A percentile compares a stretch with the other conserved stretches of the same genome.
phyloP scores from a whole-genome alignment of 805 yeast genomes.

The Danielia reshetovae region DNA sequence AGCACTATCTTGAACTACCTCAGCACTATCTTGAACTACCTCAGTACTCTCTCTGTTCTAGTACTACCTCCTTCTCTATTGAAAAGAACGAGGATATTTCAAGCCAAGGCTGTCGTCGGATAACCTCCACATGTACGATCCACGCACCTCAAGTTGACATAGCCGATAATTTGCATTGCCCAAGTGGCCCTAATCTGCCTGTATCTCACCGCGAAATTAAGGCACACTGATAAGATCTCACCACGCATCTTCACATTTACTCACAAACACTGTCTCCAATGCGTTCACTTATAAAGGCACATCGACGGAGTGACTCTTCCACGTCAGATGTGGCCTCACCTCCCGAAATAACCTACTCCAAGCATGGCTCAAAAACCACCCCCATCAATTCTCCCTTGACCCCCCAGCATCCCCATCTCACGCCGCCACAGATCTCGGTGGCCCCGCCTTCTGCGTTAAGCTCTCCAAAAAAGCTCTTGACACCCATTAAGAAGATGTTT shows the following conservation, averaged over 20 bases:
- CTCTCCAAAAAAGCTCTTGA: constrained; percentile 36
- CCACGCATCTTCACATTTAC: neutral
- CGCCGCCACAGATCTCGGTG: constrained; percentile 11
- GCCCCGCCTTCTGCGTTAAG: constrained; percentile 8
- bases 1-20: no score
- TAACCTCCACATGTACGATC: no score
- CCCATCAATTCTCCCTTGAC: constrained; percentile 4
- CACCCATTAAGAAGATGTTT: constrained; percentile 34
- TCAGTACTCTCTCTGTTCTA: no score
- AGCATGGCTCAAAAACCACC: constrained; percentile 1
- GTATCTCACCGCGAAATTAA: no score
- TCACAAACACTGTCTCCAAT: constrained; percentile 1
- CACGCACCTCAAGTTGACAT: no score
- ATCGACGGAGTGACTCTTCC: constrained; percentile 15
- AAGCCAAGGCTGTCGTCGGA: no score
- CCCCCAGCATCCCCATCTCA: constrained; percentile 4
- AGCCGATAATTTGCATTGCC: no score
- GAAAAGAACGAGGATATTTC: no score
- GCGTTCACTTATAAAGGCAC: constrained; percentile 18
- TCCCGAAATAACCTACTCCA: constrained; percentile 2
- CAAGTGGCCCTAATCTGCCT: no score
- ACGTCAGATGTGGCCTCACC: constrained; percentile 11
- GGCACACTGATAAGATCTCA: no score
- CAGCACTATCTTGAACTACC: no score
- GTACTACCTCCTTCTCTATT: no score